Evolutionary conservation across 352 stramenopile genomes (phyloP), one percentile per base, ranked within the genome.

Genomic region (Aphanomyces euteiches): DNA sequence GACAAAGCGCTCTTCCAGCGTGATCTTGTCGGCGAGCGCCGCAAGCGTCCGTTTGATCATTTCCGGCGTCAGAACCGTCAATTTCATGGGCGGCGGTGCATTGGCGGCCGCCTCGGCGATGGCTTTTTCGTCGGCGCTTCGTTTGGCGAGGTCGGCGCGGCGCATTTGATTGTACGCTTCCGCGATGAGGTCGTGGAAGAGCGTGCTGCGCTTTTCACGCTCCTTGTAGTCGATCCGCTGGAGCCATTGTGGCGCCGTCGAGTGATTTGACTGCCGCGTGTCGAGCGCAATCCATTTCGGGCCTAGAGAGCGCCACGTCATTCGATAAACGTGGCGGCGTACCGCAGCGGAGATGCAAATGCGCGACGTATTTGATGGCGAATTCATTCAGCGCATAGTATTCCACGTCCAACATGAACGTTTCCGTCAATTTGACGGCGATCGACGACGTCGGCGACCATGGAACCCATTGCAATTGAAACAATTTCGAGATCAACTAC

Each of bases 171-270:
- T 37, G 64, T 70, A 70, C n/a, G 47, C 37, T 37, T 70, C 19
- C 0, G 12, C 15, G 12, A 70, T n/a, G 15, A 70, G 21, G 21
- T 70, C 64, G 38, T 63, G 60, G 45, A 70, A 70, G n/a, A 70
- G 47, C 48, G 64, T 70, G 4, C 64, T 70, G 10, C 64, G 48
- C 7, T 61, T 41, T 28, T 70, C 64, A 7, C 64, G 43, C 47
- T 70, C 64, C n/a, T 70, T 45, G 50, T 47, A 70, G 36, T 70
- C 64, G 38, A 70, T 57, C 2, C 64, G 48, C 28, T 70, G 64
- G 7, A 70, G 47, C 64, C 64, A 70, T 1, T 36, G 34, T 8
- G 47, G 10, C 5, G 36, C 47, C 7, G 36, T 37, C 6, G n/a
- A 39, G 34, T 41, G 8, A 21, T 6, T 50, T 3, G 7, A 8